These are phyloP conservation scores for Mucor velutinosus DNA, from an alignment of 371 early-diverging fungal species.

Conservation along the genomic window DNA sequence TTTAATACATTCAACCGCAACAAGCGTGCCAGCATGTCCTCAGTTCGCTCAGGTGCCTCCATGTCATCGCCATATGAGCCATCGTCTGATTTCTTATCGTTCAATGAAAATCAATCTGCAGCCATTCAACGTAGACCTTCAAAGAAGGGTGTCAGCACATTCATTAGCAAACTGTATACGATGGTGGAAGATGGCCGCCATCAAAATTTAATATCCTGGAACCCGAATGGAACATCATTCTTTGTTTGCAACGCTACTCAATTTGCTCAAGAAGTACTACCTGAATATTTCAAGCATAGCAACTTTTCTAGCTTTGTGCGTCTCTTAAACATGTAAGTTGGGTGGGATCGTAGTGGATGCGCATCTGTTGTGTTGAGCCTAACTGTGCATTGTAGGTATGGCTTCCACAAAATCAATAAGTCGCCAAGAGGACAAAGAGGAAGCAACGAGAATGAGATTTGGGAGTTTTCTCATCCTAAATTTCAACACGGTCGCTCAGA, in stretches of 20 bases:
- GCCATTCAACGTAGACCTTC: constrained; percentile 6
- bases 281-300: constrained; percentile 76
- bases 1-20: constrained; percentile 10
- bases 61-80: constrained; percentile 12
- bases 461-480: constrained; percentile 55
- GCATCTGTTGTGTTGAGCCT: not conserved
- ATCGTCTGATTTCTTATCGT: constrained; percentile 12
- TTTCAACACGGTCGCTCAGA: constrained; percentile 51
- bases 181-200: constrained; percentile 77
- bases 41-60: constrained; percentile 12
- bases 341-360: too few species aligned
- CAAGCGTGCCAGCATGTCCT: constrained; percentile 16
- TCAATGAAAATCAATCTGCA: constrained; percentile 6
- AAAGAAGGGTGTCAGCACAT: constrained; percentile 23
- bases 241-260: constrained; percentile 83
- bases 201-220: constrained; percentile 81
- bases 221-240: constrained; percentile 81
- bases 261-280: constrained; percentile 80
- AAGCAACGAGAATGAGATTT: constrained; percentile 63
- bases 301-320: constrained; percentile 34
- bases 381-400: constrained; percentile 37
- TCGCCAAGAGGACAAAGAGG: constrained; percentile 68
- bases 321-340: constrained; percentile 71
- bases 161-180: constrained; percentile 23
- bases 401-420: constrained; percentile 63